These are phyloP conservation scores for Mariannaea sp. DNA, from an alignment of 2,329 filamentous ascomycete genomes.

Conservation along the genomic window DNA sequence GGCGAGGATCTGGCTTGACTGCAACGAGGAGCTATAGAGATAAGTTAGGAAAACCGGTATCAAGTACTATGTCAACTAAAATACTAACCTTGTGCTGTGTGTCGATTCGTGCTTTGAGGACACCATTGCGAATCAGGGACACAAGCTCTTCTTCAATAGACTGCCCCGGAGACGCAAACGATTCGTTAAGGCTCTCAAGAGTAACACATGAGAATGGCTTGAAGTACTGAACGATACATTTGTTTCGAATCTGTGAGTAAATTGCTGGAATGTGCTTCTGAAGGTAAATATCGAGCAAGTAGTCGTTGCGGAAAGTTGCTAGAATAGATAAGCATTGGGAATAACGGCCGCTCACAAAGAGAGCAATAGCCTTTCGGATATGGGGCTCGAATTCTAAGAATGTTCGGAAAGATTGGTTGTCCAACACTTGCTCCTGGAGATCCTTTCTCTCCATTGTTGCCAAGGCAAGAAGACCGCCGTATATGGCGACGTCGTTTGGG, in stretches of 20 bases:
- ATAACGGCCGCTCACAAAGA: conserved; percentile 91
- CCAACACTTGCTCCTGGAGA: conserved; percentile 76
- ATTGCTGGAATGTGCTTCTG: conserved; percentile 72
- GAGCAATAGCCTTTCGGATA: conserved; percentile 85
- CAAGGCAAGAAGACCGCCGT: conserved; percentile 87
- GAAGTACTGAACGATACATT: conserved; percentile 93
- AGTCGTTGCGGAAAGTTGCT: conserved; percentile 81
- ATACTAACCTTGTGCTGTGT: conserved; percentile 72
- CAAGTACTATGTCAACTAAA: background rate
- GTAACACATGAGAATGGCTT: conserved; percentile 88
- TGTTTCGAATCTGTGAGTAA: conserved; percentile 78
- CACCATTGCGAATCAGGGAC: conserved; percentile 73
- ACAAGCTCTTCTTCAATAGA: conserved; percentile 77
- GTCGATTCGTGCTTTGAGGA: conserved; percentile 81
- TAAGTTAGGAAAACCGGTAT: conserved; percentile 18
- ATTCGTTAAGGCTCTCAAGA: conserved; percentile 74
- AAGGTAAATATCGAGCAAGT: conserved; percentile 87
- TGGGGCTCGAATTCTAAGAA: conserved; percentile 94
- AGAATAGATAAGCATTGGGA: conserved; percentile 81
- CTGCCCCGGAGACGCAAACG: conserved; percentile 69
- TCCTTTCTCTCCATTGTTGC: conserved; percentile 84
- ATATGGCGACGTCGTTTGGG: conserved; percentile 87
- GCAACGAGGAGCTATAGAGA: conserved; percentile 69
- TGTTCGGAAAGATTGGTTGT: conserved; percentile 78
- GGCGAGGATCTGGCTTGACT: conserved; percentile 67